phyloP scores from a whole-genome alignment of 371 early-diverging fungal genomes.

The Mucor irregularis region DNA sequence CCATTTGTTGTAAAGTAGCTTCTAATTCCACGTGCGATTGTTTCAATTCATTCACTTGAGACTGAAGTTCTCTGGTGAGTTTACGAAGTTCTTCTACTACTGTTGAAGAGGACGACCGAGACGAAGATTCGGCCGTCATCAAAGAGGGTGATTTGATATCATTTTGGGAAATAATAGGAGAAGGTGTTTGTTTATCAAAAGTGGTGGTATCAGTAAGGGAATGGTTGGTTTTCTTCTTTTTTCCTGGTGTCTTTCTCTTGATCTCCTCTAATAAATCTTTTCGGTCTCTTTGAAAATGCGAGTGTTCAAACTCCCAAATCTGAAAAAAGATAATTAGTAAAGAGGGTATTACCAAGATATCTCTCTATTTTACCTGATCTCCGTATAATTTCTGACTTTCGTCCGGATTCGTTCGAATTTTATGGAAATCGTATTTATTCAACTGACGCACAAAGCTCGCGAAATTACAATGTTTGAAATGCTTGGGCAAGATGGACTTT shows the following conservation, averaged over 20 bases:
- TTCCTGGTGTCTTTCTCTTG: constrained; percentile 54
- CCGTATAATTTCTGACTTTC: constrained; percentile 59
- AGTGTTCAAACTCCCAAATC: constrained; percentile 82
- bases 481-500: constrained; percentile 73
- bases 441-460: constrained; percentile 94
- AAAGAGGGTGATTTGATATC: background rate
- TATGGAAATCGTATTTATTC: constrained; percentile 97
- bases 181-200: no score
- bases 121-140: background rate
- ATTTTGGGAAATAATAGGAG: background rate
- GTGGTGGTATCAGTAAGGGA: background rate
- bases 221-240: constrained; percentile 26
- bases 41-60: constrained; percentile 45
- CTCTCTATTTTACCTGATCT: constrained; percentile 51
- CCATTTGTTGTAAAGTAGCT: constrained; percentile 40
- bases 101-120: no score
- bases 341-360: background rate
- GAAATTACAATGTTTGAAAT: constrained; percentile 94
- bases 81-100: constrained; percentile 18
- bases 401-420: constrained; percentile 63
- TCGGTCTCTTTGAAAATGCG: constrained; percentile 64
- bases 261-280: constrained; percentile 67
- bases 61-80: constrained; percentile 38
- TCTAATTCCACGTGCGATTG: constrained; percentile 35
- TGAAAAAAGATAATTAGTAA: constrained; percentile 11